phyloP scores from a whole-genome alignment of 441 rosid genomes.

The Pelargonium myrrhifolium region DNA sequence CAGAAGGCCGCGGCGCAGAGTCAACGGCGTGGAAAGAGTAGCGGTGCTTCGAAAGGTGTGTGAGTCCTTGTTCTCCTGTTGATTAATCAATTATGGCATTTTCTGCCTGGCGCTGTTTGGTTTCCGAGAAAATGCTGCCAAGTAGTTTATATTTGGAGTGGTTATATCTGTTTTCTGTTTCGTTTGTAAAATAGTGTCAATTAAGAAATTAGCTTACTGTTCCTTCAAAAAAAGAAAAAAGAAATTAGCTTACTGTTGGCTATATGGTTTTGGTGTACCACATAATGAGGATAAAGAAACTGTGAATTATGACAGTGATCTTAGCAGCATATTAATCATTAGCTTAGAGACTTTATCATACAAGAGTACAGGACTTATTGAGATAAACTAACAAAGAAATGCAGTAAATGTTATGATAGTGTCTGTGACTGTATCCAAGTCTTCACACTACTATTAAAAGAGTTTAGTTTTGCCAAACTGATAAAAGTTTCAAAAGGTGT shows the following conservation, averaged over 20 bases:
- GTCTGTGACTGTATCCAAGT: not conserved
- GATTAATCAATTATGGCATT: not conserved
- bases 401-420: not conserved
- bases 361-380: not conserved
- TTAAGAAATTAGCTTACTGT: no score
- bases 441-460: not conserved
- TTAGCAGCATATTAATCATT: not conserved
- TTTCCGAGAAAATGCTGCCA: conserved; percentile 3
- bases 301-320: not conserved
- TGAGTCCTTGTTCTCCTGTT: not conserved
- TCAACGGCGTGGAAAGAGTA: conserved; percentile 29
- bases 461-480: not conserved
- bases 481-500: not conserved
- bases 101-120: conserved; percentile 15
- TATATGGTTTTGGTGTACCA: not conserved
- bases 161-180: not conserved
- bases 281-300: not conserved
- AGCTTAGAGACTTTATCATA: not conserved
- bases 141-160: not conserved
- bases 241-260: not conserved
- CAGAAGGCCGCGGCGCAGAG: conserved; percentile 35
- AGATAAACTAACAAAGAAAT: not conserved
- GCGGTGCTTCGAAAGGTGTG: conserved; percentile 38
- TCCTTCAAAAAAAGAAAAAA: no score
- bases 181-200: not conserved